Conservation (phyloP, 192 early-diverging fungal species). For the Chytriomyces confervae region DNA sequence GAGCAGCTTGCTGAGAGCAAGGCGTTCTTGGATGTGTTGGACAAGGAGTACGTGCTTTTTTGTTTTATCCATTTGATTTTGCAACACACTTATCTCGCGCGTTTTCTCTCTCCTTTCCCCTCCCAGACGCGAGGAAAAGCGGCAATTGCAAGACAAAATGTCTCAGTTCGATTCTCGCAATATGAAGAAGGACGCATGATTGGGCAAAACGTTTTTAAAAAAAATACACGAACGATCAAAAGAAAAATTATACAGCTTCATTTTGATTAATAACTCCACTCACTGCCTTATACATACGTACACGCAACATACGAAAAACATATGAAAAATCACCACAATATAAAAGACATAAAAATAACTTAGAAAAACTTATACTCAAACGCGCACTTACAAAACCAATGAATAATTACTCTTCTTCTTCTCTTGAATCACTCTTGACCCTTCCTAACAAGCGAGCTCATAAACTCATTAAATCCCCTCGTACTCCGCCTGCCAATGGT, state of each 20-base stretch:
- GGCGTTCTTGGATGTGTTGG: constrained; percentile 13
- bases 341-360: no score
- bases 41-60: constrained; percentile 15
- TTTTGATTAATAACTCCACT: no score
- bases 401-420: no score
- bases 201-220: neutral
- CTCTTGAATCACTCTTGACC: neutral
- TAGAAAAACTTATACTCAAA: no score
- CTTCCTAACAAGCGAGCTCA: neutral
- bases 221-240: no score
- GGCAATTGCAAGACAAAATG: constrained; percentile 21
- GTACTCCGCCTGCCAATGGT: neutral
- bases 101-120: neutral
- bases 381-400: no score
- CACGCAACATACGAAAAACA: no score
- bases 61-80: neutral
- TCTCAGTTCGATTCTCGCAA: constrained; percentile 33
- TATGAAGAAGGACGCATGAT: neutral
- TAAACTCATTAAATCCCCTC: neutral
- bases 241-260: no score
- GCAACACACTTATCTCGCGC: neutral
- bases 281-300: no score
- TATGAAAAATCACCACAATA: no score
- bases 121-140: constrained; percentile 24
- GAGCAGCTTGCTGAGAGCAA: constrained; percentile 9